Conservation (phyloP, 78 protist species). For the Speleostelium caveatum region DNA sequence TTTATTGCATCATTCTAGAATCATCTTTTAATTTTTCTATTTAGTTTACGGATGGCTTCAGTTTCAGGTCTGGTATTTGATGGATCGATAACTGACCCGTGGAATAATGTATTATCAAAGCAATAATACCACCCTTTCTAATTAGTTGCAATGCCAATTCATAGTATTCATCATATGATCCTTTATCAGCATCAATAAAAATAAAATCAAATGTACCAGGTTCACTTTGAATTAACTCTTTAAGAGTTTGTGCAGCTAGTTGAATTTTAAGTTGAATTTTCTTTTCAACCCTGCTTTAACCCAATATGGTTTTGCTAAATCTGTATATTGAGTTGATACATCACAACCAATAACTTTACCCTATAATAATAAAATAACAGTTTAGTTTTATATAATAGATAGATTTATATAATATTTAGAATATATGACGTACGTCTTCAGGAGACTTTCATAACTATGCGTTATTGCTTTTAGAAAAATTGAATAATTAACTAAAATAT, state of each 20-base stretch:
- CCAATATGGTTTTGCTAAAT: constrained; percentile 66
- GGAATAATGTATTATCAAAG: constrained; percentile 79
- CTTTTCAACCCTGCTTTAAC: constrained; percentile 78
- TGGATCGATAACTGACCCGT: constrained; percentile 44
- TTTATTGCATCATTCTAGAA: too few species aligned
- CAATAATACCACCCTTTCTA: constrained; percentile 83
- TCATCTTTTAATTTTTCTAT: constrained; percentile 62
- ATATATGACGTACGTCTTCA: too few species aligned
- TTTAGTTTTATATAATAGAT: too few species aligned
- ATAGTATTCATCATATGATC: constrained; percentile 74
- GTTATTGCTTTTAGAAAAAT: too few species aligned
- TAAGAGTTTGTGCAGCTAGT: constrained; percentile 82
- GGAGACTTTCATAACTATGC: too few species aligned
- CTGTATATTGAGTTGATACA: constrained; percentile 78
- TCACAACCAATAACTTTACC: constrained; percentile 81
- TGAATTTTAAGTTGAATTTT: constrained; percentile 79
- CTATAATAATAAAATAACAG: too few species aligned
- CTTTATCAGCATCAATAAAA: constrained; percentile 91
- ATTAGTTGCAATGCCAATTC: constrained; percentile 75
- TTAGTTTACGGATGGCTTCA: constrained; percentile 58
- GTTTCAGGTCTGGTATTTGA: background rate
- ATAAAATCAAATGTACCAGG: constrained; percentile 82
- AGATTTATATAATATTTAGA: too few species aligned
- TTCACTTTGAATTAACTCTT: constrained; percentile 44
- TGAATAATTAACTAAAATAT: too few species aligned